These are phyloP conservation scores for Amaranthus tricolor DNA, from an alignment of 179 eudicot genomes.

Conservation along the genomic window DNA sequence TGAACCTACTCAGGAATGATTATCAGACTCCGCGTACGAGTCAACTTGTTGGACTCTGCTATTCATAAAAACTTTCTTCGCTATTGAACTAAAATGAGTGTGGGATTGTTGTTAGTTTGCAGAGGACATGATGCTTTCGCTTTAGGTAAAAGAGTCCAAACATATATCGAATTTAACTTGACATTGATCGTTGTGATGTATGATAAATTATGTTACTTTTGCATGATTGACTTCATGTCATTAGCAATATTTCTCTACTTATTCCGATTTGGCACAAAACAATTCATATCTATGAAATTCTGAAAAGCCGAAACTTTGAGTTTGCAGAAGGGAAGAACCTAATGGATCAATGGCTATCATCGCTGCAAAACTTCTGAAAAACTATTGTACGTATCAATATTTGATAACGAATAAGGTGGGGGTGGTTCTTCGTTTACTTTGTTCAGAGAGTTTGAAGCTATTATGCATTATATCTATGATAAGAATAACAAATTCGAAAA, in stretches of 20 bases:
- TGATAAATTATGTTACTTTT: background rate
- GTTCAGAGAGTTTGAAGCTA: conserved; percentile 14
- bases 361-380: conserved; percentile 54
- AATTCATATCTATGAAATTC: background rate
- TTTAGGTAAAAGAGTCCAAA: too few species aligned
- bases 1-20: too few species aligned
- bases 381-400: background rate
- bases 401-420: conserved; percentile 18
- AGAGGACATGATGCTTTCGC: too few species aligned
- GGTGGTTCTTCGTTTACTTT: conserved; percentile 4
- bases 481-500: background rate
- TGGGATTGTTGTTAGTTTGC: too few species aligned
- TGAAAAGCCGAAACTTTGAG: conserved; percentile 8
- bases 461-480: background rate
- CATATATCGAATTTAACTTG: too few species aligned
- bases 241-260: background rate
- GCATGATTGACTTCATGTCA: too few species aligned
- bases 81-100: too few species aligned
- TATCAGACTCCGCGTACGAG: too few species aligned
- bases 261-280: background rate
- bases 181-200: background rate
- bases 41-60: too few species aligned
- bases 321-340: conserved; percentile 54
- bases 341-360: conserved; percentile 82
- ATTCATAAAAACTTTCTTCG: too few species aligned